These are phyloP conservation scores for Penicillium sp. DNA, from an alignment of 2,329 filamentous ascomycete genomes.

Conservation along the genomic window DNA sequence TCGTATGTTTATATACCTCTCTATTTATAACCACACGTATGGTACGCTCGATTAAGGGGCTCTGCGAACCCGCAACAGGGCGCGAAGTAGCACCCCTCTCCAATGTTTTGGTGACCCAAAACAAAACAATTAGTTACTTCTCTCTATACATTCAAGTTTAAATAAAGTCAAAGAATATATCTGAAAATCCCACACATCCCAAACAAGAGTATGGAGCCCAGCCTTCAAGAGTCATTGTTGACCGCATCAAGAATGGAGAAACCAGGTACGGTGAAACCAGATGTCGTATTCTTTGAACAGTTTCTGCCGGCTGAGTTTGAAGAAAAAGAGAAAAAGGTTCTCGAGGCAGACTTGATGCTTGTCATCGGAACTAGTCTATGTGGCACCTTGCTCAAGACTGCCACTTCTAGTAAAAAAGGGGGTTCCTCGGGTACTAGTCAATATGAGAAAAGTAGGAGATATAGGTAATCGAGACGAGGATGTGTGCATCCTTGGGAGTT, in stretches of 20 bases:
- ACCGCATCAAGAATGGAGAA: constrained; percentile 16
- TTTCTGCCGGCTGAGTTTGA: constrained; percentile 61
- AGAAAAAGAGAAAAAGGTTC: constrained; percentile 49
- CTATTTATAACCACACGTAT: not conserved
- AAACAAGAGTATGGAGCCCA: not conserved
- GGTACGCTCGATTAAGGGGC: constrained; percentile 3
- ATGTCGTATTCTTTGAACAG: constrained; percentile 85
- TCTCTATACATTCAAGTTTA: not conserved
- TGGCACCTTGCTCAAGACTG: constrained; percentile 76
- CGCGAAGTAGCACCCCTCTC: too few species aligned
- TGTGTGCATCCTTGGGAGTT: constrained; percentile 69
- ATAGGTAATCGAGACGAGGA: constrained; percentile 73
- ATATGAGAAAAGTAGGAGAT: constrained; percentile 71
- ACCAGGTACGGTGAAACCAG: constrained; percentile 72
- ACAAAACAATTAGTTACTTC: not conserved
- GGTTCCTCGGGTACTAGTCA: constrained; percentile 73
- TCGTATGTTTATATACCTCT: not conserved
- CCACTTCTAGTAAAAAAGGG: constrained; percentile 59
- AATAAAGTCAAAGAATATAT: not conserved
- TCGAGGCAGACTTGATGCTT: constrained; percentile 66
- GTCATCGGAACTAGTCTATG: constrained; percentile 79
- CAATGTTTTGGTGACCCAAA: too few species aligned
- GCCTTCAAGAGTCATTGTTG: constrained; percentile 14
- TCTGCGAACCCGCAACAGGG: not conserved
- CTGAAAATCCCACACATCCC: not conserved